These are phyloP conservation scores for Candida nonsorbophila DNA, from an alignment of 805 yeast species.

Conservation along the genomic window DNA sequence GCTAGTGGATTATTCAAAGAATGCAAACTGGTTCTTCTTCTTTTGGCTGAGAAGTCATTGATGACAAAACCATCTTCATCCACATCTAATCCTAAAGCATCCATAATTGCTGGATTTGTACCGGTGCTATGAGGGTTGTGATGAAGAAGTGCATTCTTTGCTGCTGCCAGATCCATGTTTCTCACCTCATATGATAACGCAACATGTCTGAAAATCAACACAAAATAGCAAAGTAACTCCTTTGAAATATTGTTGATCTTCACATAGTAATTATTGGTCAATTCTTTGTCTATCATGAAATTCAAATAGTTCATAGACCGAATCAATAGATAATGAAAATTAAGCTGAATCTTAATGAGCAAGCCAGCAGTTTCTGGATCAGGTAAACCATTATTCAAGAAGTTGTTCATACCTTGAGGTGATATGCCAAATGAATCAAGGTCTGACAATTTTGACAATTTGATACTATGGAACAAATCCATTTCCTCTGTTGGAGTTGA, in stretches of 20 bases:
- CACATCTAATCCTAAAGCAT: constrained; percentile 33
- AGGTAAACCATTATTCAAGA: constrained; percentile 26
- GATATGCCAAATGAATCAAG: constrained; percentile 10
- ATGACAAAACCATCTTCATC: constrained; percentile 43
- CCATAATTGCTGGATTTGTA: constrained; percentile 22
- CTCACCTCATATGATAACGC: constrained; percentile 13
- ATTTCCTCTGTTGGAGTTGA: constrained; percentile 5
- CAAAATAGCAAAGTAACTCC: constrained; percentile 33
- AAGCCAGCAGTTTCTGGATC: constrained; percentile 34
- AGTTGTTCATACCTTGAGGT: constrained; percentile 17
- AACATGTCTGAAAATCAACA: constrained; percentile 31
- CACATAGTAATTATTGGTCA: constrained; percentile 26
- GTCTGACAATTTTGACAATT: constrained; percentile 13
- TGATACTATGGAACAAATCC: constrained; percentile 26
- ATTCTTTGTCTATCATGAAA: constrained; percentile 38
- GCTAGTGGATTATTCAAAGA: constrained; percentile 3
- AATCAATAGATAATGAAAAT: constrained; percentile 38
- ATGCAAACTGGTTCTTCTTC: constrained; percentile 17
- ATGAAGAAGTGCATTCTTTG: constrained; percentile 8
- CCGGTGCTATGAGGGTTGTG: constrained; percentile 14
- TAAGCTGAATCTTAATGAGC: constrained; percentile 38
- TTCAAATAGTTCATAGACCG: constrained; percentile 39
- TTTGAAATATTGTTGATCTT: constrained; percentile 32
- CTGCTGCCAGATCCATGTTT: not conserved
- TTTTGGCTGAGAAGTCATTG: constrained; percentile 37